Conservation (phyloP, 2,329 filamentous ascomycete species). For the Chrysoporthe puriensis region DNA sequence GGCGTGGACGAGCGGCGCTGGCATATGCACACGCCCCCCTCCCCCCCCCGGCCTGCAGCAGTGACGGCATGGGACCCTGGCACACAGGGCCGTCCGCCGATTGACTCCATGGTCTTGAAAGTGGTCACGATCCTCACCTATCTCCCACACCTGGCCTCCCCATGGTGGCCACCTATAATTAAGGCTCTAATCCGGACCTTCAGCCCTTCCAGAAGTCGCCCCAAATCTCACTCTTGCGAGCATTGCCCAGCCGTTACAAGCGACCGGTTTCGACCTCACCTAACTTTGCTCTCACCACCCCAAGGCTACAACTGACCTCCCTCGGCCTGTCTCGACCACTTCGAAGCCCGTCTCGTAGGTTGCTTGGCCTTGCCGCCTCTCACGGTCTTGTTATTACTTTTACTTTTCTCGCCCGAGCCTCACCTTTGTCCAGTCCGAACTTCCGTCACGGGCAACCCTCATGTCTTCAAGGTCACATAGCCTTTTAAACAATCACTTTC, state of each 20-base stretch:
- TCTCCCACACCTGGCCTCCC: conserved; percentile 24
- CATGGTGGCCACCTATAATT: conserved; percentile 28
- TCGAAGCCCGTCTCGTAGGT: conserved; percentile 20
- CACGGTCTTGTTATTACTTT: conserved; percentile 7
- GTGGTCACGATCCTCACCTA: conserved; percentile 20
- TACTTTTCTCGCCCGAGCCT: conserved; percentile 3
- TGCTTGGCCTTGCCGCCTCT: conserved; percentile 20
- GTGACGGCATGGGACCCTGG: conserved; percentile 27
- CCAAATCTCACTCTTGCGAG: conserved; percentile 6
- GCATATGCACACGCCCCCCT: neutral
- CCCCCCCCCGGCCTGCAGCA: neutral
- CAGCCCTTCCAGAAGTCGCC: conserved; percentile 17
- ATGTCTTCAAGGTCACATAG: conserved; percentile 39
- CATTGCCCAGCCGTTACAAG: conserved; percentile 21
- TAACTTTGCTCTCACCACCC: conserved; percentile 14
- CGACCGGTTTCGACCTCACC: conserved; percentile 27
- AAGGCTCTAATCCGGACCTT: conserved; percentile 10
- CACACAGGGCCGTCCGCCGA: conserved; percentile 16
- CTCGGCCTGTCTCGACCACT: conserved; percentile 27
- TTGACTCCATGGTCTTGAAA: conserved; percentile 21
- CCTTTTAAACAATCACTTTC: conserved; percentile 35
- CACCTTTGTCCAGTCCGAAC: conserved; percentile 23
- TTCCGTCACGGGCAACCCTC: conserved; percentile 36
- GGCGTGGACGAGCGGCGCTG: neutral
- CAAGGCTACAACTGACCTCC: conserved; percentile 22